Evolutionary conservation across 192 early-diverging fungal species (phyloP).

Genomic region (Thamnidium elegans): DNA sequence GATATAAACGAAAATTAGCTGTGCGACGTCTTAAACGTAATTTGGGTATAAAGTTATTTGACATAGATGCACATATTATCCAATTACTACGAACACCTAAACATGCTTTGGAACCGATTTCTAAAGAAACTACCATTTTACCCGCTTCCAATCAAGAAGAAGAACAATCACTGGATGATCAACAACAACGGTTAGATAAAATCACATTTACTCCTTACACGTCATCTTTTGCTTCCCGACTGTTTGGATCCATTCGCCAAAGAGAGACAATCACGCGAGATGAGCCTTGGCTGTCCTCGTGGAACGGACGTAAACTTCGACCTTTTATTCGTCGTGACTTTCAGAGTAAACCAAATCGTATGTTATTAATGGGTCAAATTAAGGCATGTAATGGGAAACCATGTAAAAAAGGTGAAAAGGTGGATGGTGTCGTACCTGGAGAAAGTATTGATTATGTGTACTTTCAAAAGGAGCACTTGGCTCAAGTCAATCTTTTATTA

Average conservation of each 20-base stretch:
- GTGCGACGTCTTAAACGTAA: slow-evolving; percentile 55
- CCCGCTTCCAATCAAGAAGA: slow-evolving; percentile 23
- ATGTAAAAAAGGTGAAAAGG: not conserved
- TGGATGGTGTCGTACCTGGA: not conserved
- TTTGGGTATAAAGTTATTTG: slow-evolving; percentile 59
- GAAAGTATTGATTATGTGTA: slow-evolving; percentile 78
- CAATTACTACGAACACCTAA: slow-evolving; percentile 28
- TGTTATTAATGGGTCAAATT: slow-evolving; percentile 47
- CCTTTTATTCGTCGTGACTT: slow-evolving; percentile 84
- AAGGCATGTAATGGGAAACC: slow-evolving; percentile 5
- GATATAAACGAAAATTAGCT: slow-evolving; percentile 59
- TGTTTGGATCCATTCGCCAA: slow-evolving; percentile 60
- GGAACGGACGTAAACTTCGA: slow-evolving; percentile 68
- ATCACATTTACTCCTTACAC: slow-evolving; percentile 57
- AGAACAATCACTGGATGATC: slow-evolving; percentile 21
- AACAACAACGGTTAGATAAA: slow-evolving; percentile 32
- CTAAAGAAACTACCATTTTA: slow-evolving; percentile 6
- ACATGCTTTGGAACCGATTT: not conserved
- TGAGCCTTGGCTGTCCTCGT: slow-evolving; percentile 60
- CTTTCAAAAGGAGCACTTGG: slow-evolving; percentile 65
- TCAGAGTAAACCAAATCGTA: slow-evolving; percentile 46
- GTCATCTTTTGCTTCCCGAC: slow-evolving; percentile 73
- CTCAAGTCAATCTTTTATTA: slow-evolving; percentile 74
- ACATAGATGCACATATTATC: slow-evolving; percentile 58
- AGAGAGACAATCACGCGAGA: slow-evolving; percentile 54